These are phyloP conservation scores for Fomitopsis schrenkii DNA, from an alignment of 1,284 basidiomycete genomes.

Conservation along the genomic window DNA sequence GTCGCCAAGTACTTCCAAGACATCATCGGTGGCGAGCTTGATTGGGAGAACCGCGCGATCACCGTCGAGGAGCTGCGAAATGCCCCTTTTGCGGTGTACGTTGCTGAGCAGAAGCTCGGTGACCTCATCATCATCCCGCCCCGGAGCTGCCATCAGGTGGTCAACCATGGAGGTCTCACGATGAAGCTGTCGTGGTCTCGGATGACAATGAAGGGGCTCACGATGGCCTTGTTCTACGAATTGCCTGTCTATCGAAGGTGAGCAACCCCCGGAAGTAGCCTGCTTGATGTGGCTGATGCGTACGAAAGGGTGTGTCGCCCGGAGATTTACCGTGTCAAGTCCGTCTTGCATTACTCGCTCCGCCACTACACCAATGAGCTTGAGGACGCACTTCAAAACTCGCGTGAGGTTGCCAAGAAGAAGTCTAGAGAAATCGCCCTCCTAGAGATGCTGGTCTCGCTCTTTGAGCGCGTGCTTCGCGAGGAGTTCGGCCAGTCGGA, in stretches of 20 bases:
- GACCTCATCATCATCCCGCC: slow-evolving; percentile 79
- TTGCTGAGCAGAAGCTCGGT: slow-evolving; percentile 65
- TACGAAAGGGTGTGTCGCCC: slow-evolving; percentile 61
- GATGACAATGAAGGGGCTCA: slow-evolving; percentile 61
- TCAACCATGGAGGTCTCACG: slow-evolving; percentile 72
- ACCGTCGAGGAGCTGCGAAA: slow-evolving; percentile 57
- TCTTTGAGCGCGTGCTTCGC: slow-evolving; percentile 57
- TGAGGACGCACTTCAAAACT: slow-evolving; percentile 3
- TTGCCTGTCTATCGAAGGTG: slow-evolving; percentile 74
- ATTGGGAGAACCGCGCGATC: slow-evolving; percentile 64
- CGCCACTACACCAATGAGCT: slow-evolving; percentile 33
- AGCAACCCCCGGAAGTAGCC: slow-evolving; percentile 9
- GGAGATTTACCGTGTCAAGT: slow-evolving; percentile 70
- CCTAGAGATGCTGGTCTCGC: slow-evolving; percentile 4
- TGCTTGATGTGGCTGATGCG: neutral
- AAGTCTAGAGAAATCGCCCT: neutral
- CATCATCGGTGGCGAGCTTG: slow-evolving; percentile 53
- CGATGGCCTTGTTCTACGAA: slow-evolving; percentile 59
- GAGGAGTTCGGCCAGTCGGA: slow-evolving; percentile 43
- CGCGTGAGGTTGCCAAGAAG: neutral
- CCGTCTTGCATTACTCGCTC: slow-evolving; percentile 54
- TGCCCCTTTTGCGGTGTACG: slow-evolving; percentile 63
- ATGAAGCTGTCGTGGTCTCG: slow-evolving; percentile 80
- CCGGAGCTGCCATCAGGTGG: slow-evolving; percentile 72
- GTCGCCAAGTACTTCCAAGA: slow-evolving; percentile 57